A percentile compares a stretch with the other conserved stretches of the same genome.
Evolutionary conservation across 805 yeast genomes (phyloP).

Genomic region (Saccharomycopsis sp.): DNA sequence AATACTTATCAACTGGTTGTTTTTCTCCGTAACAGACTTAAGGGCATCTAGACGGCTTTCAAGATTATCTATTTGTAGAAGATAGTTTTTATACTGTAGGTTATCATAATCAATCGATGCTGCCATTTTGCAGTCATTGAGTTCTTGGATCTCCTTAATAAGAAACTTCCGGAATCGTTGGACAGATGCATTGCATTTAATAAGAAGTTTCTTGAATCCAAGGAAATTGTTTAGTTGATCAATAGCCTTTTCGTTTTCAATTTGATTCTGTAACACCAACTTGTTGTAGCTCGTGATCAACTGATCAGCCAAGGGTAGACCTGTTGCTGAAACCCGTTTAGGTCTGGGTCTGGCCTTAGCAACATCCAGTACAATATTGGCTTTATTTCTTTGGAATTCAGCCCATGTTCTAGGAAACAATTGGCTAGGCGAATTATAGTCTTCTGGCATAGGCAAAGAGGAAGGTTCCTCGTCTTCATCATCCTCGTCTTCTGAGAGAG

Average conservation of each 20-base stretch:
- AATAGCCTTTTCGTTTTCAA: background rate
- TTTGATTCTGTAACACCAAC: background rate
- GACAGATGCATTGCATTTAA: background rate
- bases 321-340: background rate
- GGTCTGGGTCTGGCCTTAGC: background rate
- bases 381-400: background rate
- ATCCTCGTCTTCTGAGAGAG: background rate
- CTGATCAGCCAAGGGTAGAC: background rate
- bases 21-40: background rate
- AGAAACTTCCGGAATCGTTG: background rate
- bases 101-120: background rate
- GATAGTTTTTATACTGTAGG: background rate
- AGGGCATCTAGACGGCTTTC: background rate
- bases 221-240: background rate
- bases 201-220: background rate
- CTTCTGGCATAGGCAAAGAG: background rate
- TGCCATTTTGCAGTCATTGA: background rate
- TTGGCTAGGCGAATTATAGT: background rate
- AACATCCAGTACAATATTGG: background rate
- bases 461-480: background rate
- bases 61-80: background rate
- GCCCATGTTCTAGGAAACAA: background rate
- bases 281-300: background rate
- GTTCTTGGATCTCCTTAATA: background rate
- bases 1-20: constrained; percentile 15